Base-by-base conservation (phyloP, 768 basidiomycete species). In the Amanita jacksonii region DNA sequence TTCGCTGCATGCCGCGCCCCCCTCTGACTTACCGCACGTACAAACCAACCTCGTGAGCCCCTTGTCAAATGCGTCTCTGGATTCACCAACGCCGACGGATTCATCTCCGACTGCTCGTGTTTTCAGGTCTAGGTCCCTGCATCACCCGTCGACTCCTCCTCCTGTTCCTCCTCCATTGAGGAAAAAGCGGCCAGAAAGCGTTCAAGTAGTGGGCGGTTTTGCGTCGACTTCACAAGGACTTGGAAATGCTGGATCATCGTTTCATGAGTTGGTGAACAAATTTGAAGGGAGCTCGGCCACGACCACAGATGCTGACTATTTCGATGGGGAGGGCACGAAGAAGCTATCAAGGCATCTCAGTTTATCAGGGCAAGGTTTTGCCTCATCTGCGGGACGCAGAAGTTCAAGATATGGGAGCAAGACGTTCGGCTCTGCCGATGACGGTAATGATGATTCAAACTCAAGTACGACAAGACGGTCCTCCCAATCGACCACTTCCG, bases 161-260 rank as follows among this genome's bases (percentile, higher is more conserved):
- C 60, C 60, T 3, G 45, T 51, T 23, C 62, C 62, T 8, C 77
- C 74, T 0, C 73, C 74, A 1, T 58, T 66, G 4, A 64, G 73
- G 7, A 62, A 74, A 8, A 70, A 65, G 36, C 67, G 82, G 1
- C 83, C 81, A 0, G 81, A 83, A 52, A 85, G 81, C 51, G 67
- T 77, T 34, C 81, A 82, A 50, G 51, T 79, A 3, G 20, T 18
- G n/a, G n/a, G n/a, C n/a, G n/a, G n/a, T n/a, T n/a, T n/a, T n/a
- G n/a, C n/a, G n/a, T n/a, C n/a, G n/a, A n/a, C n/a, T n/a, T n/a
- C n/a, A n/a, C n/a, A n/a, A n/a, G n/a, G n/a, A n/a, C n/a, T n/a
- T 7, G 28, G 28, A 4, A 19, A 25, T 8, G 30, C 25, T 31
- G 31, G 27, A 15, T 38, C 30, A 8, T 15, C 23, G 38, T 45